phyloP scores from a whole-genome alignment of 192 early-diverging fungal genomes.

The Coemansia furcata region DNA sequence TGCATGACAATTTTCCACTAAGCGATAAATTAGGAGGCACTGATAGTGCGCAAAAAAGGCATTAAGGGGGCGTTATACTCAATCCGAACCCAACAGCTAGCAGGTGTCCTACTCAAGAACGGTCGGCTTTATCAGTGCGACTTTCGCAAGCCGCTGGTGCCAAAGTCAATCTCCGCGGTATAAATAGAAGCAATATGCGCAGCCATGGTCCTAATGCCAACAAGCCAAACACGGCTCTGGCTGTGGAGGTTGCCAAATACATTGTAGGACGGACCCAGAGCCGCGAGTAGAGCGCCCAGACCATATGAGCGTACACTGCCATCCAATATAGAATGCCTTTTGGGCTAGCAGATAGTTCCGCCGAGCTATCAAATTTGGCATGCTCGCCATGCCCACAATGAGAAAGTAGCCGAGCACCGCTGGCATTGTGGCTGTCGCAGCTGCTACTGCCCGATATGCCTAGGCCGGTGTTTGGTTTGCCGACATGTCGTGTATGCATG shows the following conservation, averaged over 20 bases:
- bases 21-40: constrained; percentile 3
- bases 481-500: background rate
- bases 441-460: background rate
- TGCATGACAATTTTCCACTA: background rate
- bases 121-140: background rate
- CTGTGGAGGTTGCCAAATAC: constrained; percentile 5
- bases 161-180: background rate
- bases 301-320: constrained; percentile 38
- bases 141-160: background rate
- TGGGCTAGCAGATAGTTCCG: background rate
- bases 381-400: background rate
- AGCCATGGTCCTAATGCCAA: constrained; percentile 11
- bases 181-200: constrained; percentile 2
- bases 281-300: constrained; percentile 32
- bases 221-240: constrained; percentile 12
- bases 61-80: background rate
- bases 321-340: constrained; percentile 25
- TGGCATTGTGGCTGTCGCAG: background rate
- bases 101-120: background rate
- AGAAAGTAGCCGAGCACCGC: constrained; percentile 2
- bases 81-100: background rate
- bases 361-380: background rate
- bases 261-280: constrained; percentile 27
- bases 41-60: background rate
- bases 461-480: background rate